Conservation (phyloP, 2,329 filamentous ascomycete species). For the Ascochyta rabiei region DNA sequence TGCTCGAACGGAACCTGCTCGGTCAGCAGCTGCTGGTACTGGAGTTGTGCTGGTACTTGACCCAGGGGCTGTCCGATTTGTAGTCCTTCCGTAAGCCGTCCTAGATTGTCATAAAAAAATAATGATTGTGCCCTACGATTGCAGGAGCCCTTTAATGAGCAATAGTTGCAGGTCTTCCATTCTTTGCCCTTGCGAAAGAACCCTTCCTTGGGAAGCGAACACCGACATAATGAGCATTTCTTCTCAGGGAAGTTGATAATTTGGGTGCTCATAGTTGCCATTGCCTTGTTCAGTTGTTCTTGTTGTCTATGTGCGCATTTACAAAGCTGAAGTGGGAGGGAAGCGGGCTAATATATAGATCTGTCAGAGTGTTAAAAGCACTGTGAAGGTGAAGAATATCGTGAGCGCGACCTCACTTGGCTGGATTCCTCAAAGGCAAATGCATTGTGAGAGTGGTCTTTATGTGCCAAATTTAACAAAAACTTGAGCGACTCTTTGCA, state of each 20-base stretch:
- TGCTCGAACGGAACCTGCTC: not conserved
- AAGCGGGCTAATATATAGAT: not conserved
- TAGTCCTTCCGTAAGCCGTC: not conserved
- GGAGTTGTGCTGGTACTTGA: not conserved
- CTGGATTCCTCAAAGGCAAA: not conserved
- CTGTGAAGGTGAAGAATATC: not conserved
- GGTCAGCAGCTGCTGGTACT: not conserved
- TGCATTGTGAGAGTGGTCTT: not conserved
- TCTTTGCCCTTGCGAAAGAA: not conserved
- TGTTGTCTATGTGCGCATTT: not conserved
- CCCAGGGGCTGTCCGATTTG: not conserved
- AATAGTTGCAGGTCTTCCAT: slow-evolving; percentile 1
- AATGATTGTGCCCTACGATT: not conserved
- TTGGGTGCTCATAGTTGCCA: not conserved
- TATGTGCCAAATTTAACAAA: not conserved
- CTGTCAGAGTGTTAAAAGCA: not conserved
- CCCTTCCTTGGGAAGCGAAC: not conserved
- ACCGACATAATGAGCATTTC: not conserved
- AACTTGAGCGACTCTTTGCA: not conserved
- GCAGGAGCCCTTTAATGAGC: not conserved
- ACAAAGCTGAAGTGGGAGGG: not conserved
- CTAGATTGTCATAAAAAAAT: not conserved
- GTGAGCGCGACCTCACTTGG: not conserved
- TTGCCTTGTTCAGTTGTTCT: not conserved
- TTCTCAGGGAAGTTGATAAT: not conserved